Evolutionary conservation across 495 filamentous ascomycete genomes (phyloP), one percentile per base, ranked within the genome.

Genomic region (Recurvomyces mirabilis): DNA sequence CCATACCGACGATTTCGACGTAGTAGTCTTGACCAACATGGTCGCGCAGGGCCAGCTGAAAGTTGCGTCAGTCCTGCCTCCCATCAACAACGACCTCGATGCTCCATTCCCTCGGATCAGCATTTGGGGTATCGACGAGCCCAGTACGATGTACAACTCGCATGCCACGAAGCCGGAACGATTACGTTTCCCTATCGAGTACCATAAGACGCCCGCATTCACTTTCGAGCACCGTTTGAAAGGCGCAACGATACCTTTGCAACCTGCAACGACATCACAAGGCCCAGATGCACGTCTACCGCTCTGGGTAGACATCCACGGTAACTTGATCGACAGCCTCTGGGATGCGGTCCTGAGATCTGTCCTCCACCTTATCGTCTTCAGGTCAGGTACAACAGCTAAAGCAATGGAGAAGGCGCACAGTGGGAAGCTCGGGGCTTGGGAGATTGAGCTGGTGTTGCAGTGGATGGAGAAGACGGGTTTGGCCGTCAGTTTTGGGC

Each of bases 271-370:
- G 1, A 38, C 43, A 3, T 2, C 17, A 3, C 26, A 21, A 13
- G 44, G 44, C 15, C 14, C 33, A 1, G 39, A 21, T 28, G n/a
- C 51, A 55, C 75, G 57, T 52, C 65, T 84, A 15, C 87, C 87
- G 0, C 61, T 87, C 20, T 94, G 87, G 87, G 75, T 74, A 47
- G 84, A 86, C 59, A 81, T 93, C 35, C 75, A 84, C 38, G 77
- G 73, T 0, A 60, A 71, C 7, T 60, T 87, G 11, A 70, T 82
- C 26, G 51, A 46, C 2, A 62, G 68, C 5, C 63, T 81, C 29
- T 94, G 87, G 87, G 64, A 75, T 2, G 63, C 73, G 53, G 71
- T 75, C 6, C 59, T 84, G 11, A 70, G 68, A 7, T 70, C 75
- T 15, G 65, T 84, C 11, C 47, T 78, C 7, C 66, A 77, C 15